A percentile compares a stretch with the other conserved stretches of the same genome.
These are phyloP conservation scores for Solanum bukasovii DNA, from an alignment of 257 asterid genomes.

Conservation along the genomic window DNA sequence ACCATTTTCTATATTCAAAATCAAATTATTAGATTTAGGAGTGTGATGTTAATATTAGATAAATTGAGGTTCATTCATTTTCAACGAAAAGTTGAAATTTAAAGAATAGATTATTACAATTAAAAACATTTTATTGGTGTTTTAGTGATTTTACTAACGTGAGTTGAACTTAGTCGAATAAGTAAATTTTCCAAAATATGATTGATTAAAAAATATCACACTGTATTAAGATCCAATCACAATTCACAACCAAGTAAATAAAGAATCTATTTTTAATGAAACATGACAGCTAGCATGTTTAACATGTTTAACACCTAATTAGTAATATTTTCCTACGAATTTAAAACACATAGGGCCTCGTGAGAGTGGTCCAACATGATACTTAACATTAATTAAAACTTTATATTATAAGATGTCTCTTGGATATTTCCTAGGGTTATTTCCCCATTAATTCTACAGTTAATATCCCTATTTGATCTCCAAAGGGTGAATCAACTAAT, in stretches of 20 bases:
- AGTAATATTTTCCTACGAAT: background rate
- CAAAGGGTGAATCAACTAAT: background rate
- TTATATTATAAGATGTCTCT: background rate
- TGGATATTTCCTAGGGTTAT: background rate
- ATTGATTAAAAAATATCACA: background rate
- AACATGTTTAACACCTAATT: background rate
- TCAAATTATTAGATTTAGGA: background rate
- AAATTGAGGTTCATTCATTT: background rate
- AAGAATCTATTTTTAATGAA: background rate
- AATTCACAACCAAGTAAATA: background rate
- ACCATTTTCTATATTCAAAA: background rate
- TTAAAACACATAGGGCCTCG: too few relatives aligned
- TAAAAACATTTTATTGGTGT: background rate
- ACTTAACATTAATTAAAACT: background rate
- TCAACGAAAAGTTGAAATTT: background rate
- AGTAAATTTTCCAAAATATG: background rate
- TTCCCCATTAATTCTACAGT: background rate
- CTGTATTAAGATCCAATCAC: background rate
- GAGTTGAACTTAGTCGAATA: background rate
- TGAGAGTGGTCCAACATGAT: background rate
- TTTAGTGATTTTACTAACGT: background rate
- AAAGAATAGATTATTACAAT: background rate
- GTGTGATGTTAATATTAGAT: background rate
- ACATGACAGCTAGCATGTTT: background rate
- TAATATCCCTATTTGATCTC: background rate